These are phyloP conservation scores for Euphrasia arctica DNA, from an alignment of 305 asterid species.

Conservation along the genomic window DNA sequence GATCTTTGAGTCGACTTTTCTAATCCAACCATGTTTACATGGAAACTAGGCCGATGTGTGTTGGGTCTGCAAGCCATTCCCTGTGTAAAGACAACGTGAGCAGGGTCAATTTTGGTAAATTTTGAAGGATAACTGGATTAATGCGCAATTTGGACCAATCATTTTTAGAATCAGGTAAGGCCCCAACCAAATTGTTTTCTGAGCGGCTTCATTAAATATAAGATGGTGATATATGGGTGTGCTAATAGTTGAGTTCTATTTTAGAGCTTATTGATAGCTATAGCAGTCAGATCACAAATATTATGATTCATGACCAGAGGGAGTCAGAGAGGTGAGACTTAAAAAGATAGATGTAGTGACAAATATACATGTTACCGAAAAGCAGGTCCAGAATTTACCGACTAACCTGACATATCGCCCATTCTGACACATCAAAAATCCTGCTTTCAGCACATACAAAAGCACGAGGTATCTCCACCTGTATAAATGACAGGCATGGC, in stretches of 20 bases:
- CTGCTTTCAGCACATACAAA: slow-evolving; percentile 98
- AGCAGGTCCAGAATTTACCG: slow-evolving; percentile 16
- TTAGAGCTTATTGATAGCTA: background rate
- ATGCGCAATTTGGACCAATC: too few relatives aligned
- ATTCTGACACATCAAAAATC: slow-evolving; percentile 96
- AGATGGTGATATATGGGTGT: background rate
- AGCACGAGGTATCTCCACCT: slow-evolving; percentile 99
- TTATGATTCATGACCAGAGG: background rate
- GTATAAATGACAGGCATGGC: slow-evolving; percentile 11
- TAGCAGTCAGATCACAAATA: slow-evolving; percentile 14
- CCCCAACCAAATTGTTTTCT: background rate
- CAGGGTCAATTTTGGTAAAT: background rate
- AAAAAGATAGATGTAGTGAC: background rate
- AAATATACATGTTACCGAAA: slow-evolving; percentile 7
- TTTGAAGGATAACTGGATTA: background rate
- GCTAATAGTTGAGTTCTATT: background rate
- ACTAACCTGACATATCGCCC: slow-evolving; percentile 99
- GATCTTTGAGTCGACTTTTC: slow-evolving; percentile 75
- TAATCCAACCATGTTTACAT: slow-evolving; percentile 97
- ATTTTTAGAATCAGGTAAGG: too few relatives aligned
- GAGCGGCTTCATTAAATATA: background rate
- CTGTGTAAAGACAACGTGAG: slow-evolving; percentile 30
- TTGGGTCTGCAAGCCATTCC: slow-evolving; percentile 99
- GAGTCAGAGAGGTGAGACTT: background rate
- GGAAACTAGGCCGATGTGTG: slow-evolving; percentile 98